These are phyloP conservation scores for Aspergillus novoparasiticus DNA, from an alignment of 2,329 filamentous ascomycete species.

Conservation along the genomic window DNA sequence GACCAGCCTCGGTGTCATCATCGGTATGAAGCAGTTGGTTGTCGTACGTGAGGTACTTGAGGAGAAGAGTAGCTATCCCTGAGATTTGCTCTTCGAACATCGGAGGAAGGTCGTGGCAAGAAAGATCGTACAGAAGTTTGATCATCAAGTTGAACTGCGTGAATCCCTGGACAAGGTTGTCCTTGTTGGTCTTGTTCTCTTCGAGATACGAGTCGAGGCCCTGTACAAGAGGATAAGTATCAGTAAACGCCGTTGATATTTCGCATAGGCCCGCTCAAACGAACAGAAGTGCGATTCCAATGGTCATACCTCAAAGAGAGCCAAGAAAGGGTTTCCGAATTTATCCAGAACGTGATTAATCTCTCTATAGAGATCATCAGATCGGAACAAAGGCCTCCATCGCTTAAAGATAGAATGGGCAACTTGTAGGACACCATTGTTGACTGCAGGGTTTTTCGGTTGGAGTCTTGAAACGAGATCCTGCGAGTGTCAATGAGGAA, in stretches of 20 bases:
- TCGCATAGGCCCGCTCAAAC: neutral
- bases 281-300: neutral
- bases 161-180: slow-evolving; percentile 74
- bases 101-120: slow-evolving; percentile 93
- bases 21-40: slow-evolving; percentile 81
- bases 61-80: slow-evolving; percentile 74
- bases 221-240: slow-evolving; percentile 31
- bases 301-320: slow-evolving; percentile 69
- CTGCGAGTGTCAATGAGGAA: slow-evolving; percentile 40
- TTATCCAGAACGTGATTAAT: slow-evolving; percentile 92
- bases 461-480: slow-evolving; percentile 89
- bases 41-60: slow-evolving; percentile 91
- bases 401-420: slow-evolving; percentile 97
- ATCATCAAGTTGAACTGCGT: slow-evolving; percentile 84
- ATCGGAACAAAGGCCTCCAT: slow-evolving; percentile 92
- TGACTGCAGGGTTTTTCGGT: slow-evolving; percentile 76
- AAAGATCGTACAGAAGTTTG: slow-evolving; percentile 93
- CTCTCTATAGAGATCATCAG: slow-evolving; percentile 88
- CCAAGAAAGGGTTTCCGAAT: slow-evolving; percentile 82
- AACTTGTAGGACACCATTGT: slow-evolving; percentile 93
- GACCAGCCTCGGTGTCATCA: slow-evolving; percentile 85
- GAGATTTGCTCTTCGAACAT: slow-evolving; percentile 88
- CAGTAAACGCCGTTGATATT: neutral
- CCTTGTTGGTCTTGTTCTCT: slow-evolving; percentile 74
- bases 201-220: slow-evolving; percentile 62